Percentiles rank a stretch among this genome's conserved stretches.
Conservation (phyloP, 306 rosid genomes). For the Mimosa bimucronata region DNA sequence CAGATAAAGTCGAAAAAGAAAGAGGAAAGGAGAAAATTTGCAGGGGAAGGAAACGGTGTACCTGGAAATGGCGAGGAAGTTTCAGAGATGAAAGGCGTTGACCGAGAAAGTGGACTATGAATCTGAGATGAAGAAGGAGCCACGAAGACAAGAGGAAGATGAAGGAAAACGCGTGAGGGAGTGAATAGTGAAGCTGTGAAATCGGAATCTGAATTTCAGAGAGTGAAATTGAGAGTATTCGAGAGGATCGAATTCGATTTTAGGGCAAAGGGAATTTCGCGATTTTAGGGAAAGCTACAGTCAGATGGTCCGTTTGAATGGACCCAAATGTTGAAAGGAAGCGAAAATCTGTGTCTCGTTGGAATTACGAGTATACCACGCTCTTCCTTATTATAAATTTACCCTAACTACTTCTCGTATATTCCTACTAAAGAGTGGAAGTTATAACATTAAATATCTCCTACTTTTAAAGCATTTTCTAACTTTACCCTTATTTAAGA, state of each 20-base stretch:
- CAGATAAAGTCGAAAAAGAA: not conserved
- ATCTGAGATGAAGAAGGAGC: not conserved
- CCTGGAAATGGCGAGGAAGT: not conserved
- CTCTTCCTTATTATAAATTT: too few relatives aligned
- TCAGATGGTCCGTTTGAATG: not conserved
- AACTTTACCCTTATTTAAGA: too few relatives aligned
- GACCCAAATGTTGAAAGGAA: too few relatives aligned
- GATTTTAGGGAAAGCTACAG: not conserved
- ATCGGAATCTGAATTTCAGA: not conserved
- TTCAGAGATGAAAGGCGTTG: not conserved
- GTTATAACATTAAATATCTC: too few relatives aligned
- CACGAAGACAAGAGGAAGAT: not conserved
- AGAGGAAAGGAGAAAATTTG: not conserved
- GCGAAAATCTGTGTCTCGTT: too few relatives aligned
- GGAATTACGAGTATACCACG: too few relatives aligned
- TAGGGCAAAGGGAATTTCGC: not conserved
- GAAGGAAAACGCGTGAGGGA: not conserved
- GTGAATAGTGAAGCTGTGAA: not conserved
- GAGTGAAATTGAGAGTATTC: not conserved
- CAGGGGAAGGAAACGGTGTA: not conserved
- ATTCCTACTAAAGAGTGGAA: too few relatives aligned
- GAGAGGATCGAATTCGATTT: not conserved
- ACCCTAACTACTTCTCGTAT: too few relatives aligned
- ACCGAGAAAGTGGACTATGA: not conserved
- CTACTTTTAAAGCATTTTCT: too few relatives aligned